Base-by-base conservation (phyloP, 1,284 basidiomycete genomes). In the Schizophyllum commune region DNA sequence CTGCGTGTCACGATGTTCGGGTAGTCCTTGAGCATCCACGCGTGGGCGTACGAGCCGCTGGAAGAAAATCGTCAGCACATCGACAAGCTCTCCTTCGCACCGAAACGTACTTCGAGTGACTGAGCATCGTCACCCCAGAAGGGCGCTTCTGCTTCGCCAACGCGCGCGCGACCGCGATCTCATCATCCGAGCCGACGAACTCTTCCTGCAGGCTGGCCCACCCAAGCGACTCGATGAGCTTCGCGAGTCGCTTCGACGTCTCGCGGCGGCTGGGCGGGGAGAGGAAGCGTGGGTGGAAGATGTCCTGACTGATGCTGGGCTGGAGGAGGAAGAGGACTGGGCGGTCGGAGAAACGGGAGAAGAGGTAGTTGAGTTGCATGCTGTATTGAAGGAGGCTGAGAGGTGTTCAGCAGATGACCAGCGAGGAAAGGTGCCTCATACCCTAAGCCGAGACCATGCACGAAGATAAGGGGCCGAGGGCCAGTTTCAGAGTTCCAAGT, bases 1-100 rank as follows among this genome's bases (percentile, higher is more conserved):
- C 86, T 93, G 2, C 92, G 83, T 2, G 76, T 75, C 55, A 89
- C 75, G 67, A 96, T 78, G 52, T 83, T 74, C 0, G 92, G 88
- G 61, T 85, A 78, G 27, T 83, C 82, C 74, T 96, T 96, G 57
- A 96, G 77, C 70, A 96, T 79, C 92, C 92, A 94, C 9, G 88
- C 86, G 69, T 94, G 92, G 0, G 79, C 74, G 69, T 91, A 92
- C 4, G 87, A 85, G 1, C 89, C 88, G 66, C 86, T 89, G 64
- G 6, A 33, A 52, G 57, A 47, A 47, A 19, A 52, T 27, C 27
- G 34, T 64, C 59, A 65, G 62, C 66, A 58, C 27, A 69, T 59
- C 55, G 34, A 34, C 53, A 47, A 27, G 53, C 6, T 32, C 55
- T 13, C 51, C 3, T 56, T 17, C 32, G 39, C 54, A n/a, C 20